Conservation (phyloP, 371 early-diverging fungal species). For the Syncephalastrum contaminatum region DNA sequence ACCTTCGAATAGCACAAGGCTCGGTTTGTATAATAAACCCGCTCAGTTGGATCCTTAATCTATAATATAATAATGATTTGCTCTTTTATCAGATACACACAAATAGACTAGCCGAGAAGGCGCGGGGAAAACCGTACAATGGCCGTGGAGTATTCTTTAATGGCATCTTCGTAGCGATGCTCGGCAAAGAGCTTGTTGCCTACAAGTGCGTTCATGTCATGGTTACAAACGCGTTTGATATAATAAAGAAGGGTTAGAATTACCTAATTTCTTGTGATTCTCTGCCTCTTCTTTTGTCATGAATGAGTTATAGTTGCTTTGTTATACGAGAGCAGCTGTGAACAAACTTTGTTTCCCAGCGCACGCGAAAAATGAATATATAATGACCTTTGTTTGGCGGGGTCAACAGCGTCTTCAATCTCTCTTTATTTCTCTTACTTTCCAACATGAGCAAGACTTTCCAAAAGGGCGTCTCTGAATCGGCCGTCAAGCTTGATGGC, state of each 20-base stretch:
- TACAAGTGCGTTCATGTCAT: background rate
- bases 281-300: slow-evolving; percentile 6
- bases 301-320: background rate
- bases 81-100: background rate
- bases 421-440: too few species aligned
- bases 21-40: slow-evolving; percentile 77
- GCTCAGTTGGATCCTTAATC: slow-evolving; percentile 65
- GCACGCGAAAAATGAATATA: too few species aligned
- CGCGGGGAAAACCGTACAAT: slow-evolving; percentile 49
- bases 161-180: slow-evolving; percentile 64
- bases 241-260: background rate
- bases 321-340: too few species aligned
- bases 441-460: slow-evolving; percentile 44
- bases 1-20: slow-evolving; percentile 75
- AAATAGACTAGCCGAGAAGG: background rate
- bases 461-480: slow-evolving; percentile 71
- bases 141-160: slow-evolving; percentile 72
- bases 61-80: slow-evolving; percentile 15
- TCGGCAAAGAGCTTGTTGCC: slow-evolving; percentile 61
- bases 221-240: background rate
- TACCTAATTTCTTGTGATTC: slow-evolving; percentile 4
- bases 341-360: too few species aligned
- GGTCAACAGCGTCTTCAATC: too few species aligned
- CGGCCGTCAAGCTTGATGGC: slow-evolving; percentile 61
- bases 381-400: too few species aligned